A percentile compares a stretch with the other conserved stretches of the same genome.
These are phyloP conservation scores for Lactuca sativa DNA, from an alignment of 129 eudicot species.

Conservation along the genomic window DNA sequence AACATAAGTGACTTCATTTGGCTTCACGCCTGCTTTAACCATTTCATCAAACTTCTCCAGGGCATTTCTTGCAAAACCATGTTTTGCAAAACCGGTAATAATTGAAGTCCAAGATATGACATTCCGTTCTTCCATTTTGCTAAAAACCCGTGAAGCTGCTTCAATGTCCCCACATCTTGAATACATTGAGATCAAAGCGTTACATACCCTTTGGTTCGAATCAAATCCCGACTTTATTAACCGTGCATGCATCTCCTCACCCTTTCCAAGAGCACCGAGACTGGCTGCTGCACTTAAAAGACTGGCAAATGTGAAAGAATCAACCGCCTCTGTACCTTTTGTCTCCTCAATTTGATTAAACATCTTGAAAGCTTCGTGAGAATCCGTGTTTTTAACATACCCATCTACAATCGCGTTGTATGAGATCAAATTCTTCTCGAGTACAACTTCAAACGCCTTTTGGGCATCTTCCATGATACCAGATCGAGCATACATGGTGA, in stretches of 20 bases:
- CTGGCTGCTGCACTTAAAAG: conserved; percentile 81
- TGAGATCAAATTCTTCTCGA: conserved; percentile 68
- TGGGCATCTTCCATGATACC: conserved; percentile 70
- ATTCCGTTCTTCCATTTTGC: conserved; percentile 44
- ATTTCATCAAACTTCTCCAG: conserved; percentile 54
- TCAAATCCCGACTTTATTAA: conserved; percentile 59
- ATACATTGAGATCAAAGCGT: conserved; percentile 71
- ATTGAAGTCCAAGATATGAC: conserved; percentile 76
- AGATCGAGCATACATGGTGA: conserved; percentile 67
- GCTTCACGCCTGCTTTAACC: conserved; percentile 54
- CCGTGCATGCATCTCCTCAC: conserved; percentile 69
- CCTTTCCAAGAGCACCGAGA: conserved; percentile 68
- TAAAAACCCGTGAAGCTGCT: conserved; percentile 54
- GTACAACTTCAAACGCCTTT: conserved; percentile 61
- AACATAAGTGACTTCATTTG: conserved; percentile 62
- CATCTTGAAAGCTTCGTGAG: conserved; percentile 51
- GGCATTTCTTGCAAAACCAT: conserved; percentile 58
- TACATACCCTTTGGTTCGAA: conserved; percentile 46
- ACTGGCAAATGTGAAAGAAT: conserved; percentile 75
- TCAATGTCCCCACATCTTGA: conserved; percentile 67
- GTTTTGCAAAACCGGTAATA: conserved; percentile 71
- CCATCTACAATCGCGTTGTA: conserved; percentile 61
- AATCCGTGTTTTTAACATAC: conserved; percentile 40
- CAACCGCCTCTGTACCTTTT: conserved; percentile 29
- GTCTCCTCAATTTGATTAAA: conserved; percentile 43